phyloP scores from a whole-genome alignment of 176 grass and related monocot genomes.

The Pharus latifolius region DNA sequence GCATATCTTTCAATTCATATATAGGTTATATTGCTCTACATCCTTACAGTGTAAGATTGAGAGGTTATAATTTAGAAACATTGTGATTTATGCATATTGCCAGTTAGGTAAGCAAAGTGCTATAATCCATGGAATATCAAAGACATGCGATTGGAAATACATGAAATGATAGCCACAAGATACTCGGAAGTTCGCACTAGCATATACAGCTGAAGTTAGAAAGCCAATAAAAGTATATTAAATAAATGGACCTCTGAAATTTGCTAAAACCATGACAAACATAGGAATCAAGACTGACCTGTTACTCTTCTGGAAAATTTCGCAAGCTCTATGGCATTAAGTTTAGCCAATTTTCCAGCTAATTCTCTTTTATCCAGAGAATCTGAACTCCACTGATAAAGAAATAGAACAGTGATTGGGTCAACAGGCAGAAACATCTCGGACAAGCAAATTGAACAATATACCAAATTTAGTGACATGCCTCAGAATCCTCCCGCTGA shows the following conservation, averaged over 20 bases:
- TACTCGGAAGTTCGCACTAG: constrained; percentile 1
- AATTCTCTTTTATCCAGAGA: constrained; percentile 88
- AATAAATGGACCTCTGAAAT: neutral
- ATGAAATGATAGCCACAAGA: neutral
- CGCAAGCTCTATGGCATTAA: constrained; percentile 91
- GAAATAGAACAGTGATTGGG: constrained; percentile 11
- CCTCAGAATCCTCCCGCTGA: constrained; percentile 83
- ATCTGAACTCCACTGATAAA: constrained; percentile 70
- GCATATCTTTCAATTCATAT: neutral
- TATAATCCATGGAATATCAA: constrained; percentile 3
- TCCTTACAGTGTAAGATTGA: neutral
- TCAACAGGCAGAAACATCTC: constrained; percentile 10
- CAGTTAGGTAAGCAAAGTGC: neutral
- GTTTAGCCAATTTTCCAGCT: constrained; percentile 95
- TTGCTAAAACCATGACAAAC: neutral
- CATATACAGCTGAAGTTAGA: constrained; percentile 1
- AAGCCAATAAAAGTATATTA: neutral
- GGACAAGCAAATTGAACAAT: neutral
- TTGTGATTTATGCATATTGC: constrained; percentile 5
- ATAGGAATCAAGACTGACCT: constrained; percentile 29
- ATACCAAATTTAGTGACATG: constrained; percentile 24
- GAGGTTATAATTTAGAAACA: neutral
- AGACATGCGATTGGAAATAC: neutral
- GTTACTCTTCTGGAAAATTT: constrained; percentile 92
- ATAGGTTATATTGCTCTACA: neutral